A percentile compares a stretch with the other conserved stretches of the same genome.
Evolutionary conservation across 2,329 filamentous ascomycete genomes (phyloP).

Genomic region (Beauveria sp.): DNA sequence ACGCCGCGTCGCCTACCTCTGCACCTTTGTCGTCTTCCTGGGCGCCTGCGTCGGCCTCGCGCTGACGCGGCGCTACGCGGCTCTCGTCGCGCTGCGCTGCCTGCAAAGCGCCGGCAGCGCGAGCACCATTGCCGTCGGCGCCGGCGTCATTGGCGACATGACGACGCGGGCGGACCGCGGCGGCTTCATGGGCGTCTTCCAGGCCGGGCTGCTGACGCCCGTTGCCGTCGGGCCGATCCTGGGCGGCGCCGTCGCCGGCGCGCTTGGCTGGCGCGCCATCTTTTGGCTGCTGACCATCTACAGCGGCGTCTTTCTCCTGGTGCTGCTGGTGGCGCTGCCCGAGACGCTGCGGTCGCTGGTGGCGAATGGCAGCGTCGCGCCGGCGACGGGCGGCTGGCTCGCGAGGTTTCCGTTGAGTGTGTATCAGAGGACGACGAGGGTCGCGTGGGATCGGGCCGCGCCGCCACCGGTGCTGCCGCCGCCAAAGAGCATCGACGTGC

Average conservation of each 20-base stretch:
- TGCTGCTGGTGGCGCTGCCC: slow-evolving; percentile 37
- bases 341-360: slow-evolving; percentile 37
- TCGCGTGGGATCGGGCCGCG: not conserved
- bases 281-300: slow-evolving; percentile 48
- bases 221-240: slow-evolving; percentile 39
- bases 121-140: slow-evolving; percentile 45
- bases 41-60: slow-evolving; percentile 40
- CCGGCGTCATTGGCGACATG: slow-evolving; percentile 51
- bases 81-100: slow-evolving; percentile 42
- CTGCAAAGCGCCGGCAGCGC: slow-evolving; percentile 47
- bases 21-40: slow-evolving; percentile 39
- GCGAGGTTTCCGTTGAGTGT: slow-evolving; percentile 23
- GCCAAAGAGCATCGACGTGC: slow-evolving; percentile 34
- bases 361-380: slow-evolving; percentile 30
- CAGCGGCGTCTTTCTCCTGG: slow-evolving; percentile 28
- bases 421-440: slow-evolving; percentile 26
- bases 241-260: slow-evolving; percentile 42
- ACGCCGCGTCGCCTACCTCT: slow-evolving; percentile 39
- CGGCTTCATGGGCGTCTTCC: slow-evolving; percentile 43
- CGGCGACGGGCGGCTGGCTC: slow-evolving; percentile 9
- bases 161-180: slow-evolving; percentile 50
- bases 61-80: slow-evolving; percentile 34
- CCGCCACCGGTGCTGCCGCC: slow-evolving; percentile 1
- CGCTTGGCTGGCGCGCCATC: slow-evolving; percentile 44
- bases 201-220: slow-evolving; percentile 26